A percentile compares a stretch with the other conserved stretches of the same genome.
Evolutionary conservation across 345 rosid genomes (phyloP).

Genomic region (Dovyalis caffra): DNA sequence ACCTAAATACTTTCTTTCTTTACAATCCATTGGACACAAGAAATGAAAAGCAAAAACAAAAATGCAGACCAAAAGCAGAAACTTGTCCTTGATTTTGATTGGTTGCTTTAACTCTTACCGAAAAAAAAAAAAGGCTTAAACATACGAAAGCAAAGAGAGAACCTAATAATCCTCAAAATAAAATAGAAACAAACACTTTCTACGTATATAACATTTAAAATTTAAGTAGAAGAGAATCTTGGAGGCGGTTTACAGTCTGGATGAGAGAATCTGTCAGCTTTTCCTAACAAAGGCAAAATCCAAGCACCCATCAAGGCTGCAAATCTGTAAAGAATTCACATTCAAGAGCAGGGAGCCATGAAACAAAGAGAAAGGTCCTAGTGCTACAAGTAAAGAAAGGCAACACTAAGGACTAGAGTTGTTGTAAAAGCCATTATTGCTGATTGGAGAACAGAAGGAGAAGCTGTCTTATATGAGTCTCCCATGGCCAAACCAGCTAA

Average conservation of each 20-base stretch:
- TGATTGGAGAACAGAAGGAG: slow-evolving; percentile 22
- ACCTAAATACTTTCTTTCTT: not conserved
- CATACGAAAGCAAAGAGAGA: not conserved
- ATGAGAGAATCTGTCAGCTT: slow-evolving; percentile 39
- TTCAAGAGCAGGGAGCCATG: slow-evolving; percentile 3
- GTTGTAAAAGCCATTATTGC: slow-evolving; percentile 20
- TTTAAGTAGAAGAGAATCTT: slow-evolving; percentile 12
- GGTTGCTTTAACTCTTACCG: not conserved
- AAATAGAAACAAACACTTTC: slow-evolving; percentile 2
- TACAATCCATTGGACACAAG: not conserved
- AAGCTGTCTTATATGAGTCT: slow-evolving; percentile 39
- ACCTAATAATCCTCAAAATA: not conserved
- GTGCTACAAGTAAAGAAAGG: slow-evolving; percentile 8
- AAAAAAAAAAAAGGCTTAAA: not conserved
- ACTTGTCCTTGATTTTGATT: not conserved
- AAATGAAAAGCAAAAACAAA: not conserved
- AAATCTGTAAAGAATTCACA: slow-evolving; percentile 34
- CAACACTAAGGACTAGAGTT: not conserved
- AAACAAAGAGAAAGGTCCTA: not conserved
- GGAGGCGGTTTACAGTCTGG: slow-evolving; percentile 31
- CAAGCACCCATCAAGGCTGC: slow-evolving; percentile 23
- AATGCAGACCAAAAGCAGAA: not conserved
- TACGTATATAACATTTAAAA: slow-evolving; percentile 14
- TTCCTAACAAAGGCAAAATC: slow-evolving; percentile 20
- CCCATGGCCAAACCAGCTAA: slow-evolving; percentile 95